Evolutionary conservation across 306 rosid species (phyloP).

Genomic region (Rosa lucieae): DNA sequence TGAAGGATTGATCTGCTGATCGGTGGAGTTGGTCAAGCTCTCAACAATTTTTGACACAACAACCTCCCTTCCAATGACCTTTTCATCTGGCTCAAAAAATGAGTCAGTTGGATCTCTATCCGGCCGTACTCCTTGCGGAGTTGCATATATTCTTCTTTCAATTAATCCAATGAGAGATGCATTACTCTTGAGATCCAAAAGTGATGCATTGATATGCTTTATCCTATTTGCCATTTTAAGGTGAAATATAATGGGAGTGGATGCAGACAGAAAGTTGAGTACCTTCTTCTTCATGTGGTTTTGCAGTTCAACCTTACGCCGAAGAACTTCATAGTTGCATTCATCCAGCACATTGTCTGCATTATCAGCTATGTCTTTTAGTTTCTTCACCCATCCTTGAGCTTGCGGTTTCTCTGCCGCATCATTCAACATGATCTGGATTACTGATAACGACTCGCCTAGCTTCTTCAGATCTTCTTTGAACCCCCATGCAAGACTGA

Average conservation of each 20-base stretch:
- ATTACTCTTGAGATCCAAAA: background rate
- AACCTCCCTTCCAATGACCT: background rate
- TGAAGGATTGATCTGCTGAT: background rate
- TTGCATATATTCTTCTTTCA: too few species aligned
- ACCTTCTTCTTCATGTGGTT: background rate
- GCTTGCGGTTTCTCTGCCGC: background rate
- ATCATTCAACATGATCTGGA: too few species aligned
- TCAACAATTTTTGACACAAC: background rate
- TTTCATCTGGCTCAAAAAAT: background rate
- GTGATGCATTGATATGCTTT: background rate
- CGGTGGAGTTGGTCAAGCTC: background rate
- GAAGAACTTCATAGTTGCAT: background rate
- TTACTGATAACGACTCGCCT: too few species aligned
- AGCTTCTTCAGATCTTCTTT: background rate
- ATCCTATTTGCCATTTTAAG: background rate
- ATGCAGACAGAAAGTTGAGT: background rate
- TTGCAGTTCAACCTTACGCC: background rate
- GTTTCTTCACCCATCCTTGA: background rate
- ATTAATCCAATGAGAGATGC: background rate
- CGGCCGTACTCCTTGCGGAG: background rate
- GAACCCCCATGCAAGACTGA: conserved; percentile 1
- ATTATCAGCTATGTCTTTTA: background rate
- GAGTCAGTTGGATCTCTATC: background rate
- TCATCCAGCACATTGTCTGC: background rate
- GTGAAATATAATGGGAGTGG: background rate